Percentiles rank a stretch among this genome's conserved stretches.
These are phyloP conservation scores for Escovopsis weberi DNA, from an alignment of 2,329 filamentous ascomycete genomes.

Conservation along the genomic window DNA sequence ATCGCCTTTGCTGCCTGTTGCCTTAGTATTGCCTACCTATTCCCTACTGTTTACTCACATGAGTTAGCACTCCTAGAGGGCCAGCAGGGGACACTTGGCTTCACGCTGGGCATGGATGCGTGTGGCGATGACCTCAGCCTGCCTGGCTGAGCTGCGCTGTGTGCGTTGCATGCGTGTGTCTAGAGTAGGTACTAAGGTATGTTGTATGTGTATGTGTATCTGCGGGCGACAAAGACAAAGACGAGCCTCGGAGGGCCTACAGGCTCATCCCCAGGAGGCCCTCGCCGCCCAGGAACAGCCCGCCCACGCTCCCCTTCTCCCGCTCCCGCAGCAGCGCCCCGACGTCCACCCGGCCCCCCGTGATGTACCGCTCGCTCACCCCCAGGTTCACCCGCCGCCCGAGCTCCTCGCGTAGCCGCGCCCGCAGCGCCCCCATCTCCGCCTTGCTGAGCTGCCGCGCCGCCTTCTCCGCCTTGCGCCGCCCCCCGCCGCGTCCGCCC, in stretches of 20 bases:
- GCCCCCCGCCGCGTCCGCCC: constrained; percentile 54
- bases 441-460: constrained; percentile 53
- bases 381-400: constrained; percentile 67
- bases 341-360: constrained; percentile 71
- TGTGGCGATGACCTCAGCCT: too few relatives aligned
- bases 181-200: too few relatives aligned
- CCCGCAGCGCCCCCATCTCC: constrained; percentile 55
- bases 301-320: constrained; percentile 26
- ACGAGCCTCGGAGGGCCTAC: background rate
- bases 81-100: too few relatives aligned
- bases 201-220: too few relatives aligned
- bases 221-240: background rate
- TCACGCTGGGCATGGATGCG: too few relatives aligned
- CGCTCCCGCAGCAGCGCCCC: constrained; percentile 52
- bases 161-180: too few relatives aligned
- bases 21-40: too few relatives aligned
- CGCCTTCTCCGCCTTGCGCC: constrained; percentile 62
- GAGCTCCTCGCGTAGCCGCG: constrained; percentile 58
- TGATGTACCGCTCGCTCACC: constrained; percentile 76
- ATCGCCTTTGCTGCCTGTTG: too few relatives aligned
- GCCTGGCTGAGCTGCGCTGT: too few relatives aligned
- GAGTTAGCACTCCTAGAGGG: too few relatives aligned
- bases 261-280: constrained; percentile 9
- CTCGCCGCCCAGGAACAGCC: constrained; percentile 28
- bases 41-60: too few relatives aligned